A percentile compares a stretch with the other conserved stretches of the same genome.
Conservation (phyloP, 2,329 filamentous ascomycete genomes). For the Colletotrichum cuscutae region DNA sequence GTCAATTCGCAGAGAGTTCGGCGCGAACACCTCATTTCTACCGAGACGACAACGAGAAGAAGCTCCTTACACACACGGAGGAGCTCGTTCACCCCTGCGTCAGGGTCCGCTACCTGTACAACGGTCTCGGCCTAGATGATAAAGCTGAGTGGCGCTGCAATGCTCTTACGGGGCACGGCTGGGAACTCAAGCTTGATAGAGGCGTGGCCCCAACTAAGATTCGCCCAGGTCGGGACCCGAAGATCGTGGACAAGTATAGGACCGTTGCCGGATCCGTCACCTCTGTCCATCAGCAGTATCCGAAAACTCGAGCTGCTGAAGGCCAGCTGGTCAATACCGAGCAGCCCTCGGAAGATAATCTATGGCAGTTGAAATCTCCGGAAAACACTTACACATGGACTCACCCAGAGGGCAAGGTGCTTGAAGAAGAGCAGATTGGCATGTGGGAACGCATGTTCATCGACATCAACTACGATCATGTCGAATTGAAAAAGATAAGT, state of each 20-base stretch:
- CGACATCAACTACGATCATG: constrained; percentile 30
- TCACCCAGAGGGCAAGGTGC: neutral
- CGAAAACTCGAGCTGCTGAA: neutral
- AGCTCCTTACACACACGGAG: constrained; percentile 24
- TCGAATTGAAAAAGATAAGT: neutral
- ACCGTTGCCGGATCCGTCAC: constrained; percentile 17
- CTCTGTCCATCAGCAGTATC: neutral
- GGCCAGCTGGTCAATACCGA: constrained; percentile 19
- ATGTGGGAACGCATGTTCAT: constrained; percentile 39
- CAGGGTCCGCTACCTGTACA: constrained; percentile 43
- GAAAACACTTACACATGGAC: constrained; percentile 29
- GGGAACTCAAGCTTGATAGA: constrained; percentile 12
- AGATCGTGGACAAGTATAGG: constrained; percentile 17
- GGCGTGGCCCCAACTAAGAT: neutral
- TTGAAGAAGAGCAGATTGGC: constrained; percentile 35
- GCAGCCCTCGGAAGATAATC: constrained; percentile 30
- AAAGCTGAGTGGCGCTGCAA: constrained; percentile 38
- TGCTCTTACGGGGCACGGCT: constrained; percentile 33
- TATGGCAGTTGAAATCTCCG: constrained; percentile 20
- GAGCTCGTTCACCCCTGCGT: constrained; percentile 46
- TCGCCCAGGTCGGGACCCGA: neutral
- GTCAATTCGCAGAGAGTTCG: constrained; percentile 6
- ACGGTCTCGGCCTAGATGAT: constrained; percentile 43
- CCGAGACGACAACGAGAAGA: constrained; percentile 24
- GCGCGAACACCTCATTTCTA: constrained; percentile 40